Evolutionary conservation across 192 early-diverging fungal species (phyloP).

Genomic region (Backusella westeae): DNA sequence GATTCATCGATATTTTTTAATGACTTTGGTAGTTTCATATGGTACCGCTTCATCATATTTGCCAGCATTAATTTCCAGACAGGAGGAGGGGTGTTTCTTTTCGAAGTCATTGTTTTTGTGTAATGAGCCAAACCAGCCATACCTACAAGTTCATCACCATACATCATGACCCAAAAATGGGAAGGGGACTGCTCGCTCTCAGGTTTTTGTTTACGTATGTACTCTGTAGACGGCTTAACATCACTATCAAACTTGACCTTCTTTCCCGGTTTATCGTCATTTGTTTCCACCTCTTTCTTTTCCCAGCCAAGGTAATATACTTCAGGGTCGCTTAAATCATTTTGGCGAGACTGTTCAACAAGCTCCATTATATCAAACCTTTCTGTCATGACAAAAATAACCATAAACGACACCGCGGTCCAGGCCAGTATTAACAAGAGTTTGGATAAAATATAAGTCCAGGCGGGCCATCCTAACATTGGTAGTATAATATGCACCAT

Average conservation of each 20-base stretch:
- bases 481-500: slow-evolving; percentile 19
- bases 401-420: slow-evolving; percentile 18
- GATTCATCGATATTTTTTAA: background rate
- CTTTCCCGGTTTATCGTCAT: slow-evolving; percentile 22
- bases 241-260: slow-evolving; percentile 21
- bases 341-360: slow-evolving; percentile 24
- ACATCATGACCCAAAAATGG: slow-evolving; percentile 36
- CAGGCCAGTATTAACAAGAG: slow-evolving; percentile 21
- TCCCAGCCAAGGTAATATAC: slow-evolving; percentile 27
- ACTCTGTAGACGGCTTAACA: slow-evolving; percentile 20
- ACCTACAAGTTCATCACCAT: slow-evolving; percentile 21
- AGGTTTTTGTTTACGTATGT: slow-evolving; percentile 6
- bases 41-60: slow-evolving; percentile 7
- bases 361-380: slow-evolving; percentile 23
- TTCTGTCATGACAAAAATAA: slow-evolving; percentile 27
- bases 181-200: slow-evolving; percentile 15
- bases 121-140: slow-evolving; percentile 33
- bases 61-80: slow-evolving; percentile 13
- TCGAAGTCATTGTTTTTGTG: slow-evolving; percentile 5
- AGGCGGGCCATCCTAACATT: background rate
- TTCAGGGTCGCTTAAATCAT: slow-evolving; percentile 35
- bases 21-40: background rate
- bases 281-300: slow-evolving; percentile 22
- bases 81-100: background rate
- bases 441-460: slow-evolving; percentile 13